These are phyloP conservation scores for Fusarium sp. DNA, from an alignment of 2,329 filamentous ascomycete species.

Conservation along the genomic window DNA sequence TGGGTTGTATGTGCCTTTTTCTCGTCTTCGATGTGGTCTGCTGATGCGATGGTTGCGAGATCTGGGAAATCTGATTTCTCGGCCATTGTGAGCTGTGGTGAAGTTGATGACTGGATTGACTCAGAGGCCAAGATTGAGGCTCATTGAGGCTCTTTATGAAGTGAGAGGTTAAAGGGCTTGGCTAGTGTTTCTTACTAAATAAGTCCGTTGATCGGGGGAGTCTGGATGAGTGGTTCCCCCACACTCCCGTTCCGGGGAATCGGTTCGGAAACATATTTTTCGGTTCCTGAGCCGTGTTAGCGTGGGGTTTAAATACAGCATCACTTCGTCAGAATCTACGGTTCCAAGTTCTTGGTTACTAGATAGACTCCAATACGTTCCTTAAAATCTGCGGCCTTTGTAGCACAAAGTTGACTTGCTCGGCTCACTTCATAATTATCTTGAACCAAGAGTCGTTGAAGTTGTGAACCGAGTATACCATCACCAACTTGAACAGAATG, in stretches of 20 bases:
- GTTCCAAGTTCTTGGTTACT: background rate
- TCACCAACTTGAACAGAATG: background rate
- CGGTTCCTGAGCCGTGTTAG: background rate
- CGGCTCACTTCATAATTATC: background rate
- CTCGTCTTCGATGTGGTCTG: slow-evolving; percentile 9
- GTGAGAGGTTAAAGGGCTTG: background rate
- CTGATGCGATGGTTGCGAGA: background rate
- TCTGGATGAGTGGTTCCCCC: background rate
- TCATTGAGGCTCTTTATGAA: background rate
- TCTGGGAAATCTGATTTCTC: slow-evolving; percentile 8
- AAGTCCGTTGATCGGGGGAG: background rate
- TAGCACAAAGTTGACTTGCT: background rate
- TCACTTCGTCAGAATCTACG: too few species aligned
- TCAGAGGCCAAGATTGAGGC: background rate
- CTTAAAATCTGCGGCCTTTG: background rate
- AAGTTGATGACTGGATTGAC: background rate
- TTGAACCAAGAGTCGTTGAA: background rate
- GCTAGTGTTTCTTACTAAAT: background rate
- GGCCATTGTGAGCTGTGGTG: background rate
- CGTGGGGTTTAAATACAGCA: background rate
- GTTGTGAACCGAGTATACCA: background rate
- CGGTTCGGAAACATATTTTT: slow-evolving; percentile 9
- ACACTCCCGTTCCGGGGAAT: slow-evolving; percentile 14
- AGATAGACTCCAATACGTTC: background rate
- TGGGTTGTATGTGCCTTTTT: background rate